These are phyloP conservation scores for Xylaria sp. DNA, from an alignment of 495 filamentous ascomycete genomes.

Conservation along the genomic window DNA sequence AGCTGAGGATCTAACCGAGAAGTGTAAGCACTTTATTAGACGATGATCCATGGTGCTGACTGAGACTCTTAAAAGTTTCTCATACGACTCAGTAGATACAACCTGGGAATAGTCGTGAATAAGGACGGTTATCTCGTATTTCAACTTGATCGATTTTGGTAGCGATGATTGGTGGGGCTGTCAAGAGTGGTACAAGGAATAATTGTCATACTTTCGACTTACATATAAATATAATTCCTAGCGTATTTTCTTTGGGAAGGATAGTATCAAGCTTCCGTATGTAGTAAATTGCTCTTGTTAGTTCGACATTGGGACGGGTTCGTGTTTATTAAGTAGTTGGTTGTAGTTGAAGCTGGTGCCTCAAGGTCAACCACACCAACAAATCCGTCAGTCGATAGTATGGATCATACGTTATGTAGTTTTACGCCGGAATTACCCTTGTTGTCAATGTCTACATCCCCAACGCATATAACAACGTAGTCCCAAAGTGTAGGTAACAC, in stretches of 20 bases:
- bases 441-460: not conserved
- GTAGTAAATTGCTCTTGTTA: not conserved
- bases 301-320: not conserved
- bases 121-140: not conserved
- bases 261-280: not conserved
- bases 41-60: not conserved
- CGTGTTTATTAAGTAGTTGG: not conserved
- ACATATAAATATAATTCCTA: not conserved
- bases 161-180: not conserved
- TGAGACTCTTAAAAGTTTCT: not conserved
- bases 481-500: not conserved
- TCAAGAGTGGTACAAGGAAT: not conserved
- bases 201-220: not conserved
- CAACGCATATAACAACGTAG: not conserved
- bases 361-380: no score
- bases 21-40: not conserved
- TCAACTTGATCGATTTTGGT: not conserved
- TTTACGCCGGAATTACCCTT: not conserved
- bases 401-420: not conserved
- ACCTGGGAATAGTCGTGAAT: conserved; percentile 9
- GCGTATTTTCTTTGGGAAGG: not conserved
- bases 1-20: not conserved
- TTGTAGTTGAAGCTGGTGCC: not conserved
- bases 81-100: not conserved
- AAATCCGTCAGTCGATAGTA: not conserved